Base-by-base conservation (phyloP, 2,329 filamentous ascomycete genomes). In the Aspergillus fischeri region DNA sequence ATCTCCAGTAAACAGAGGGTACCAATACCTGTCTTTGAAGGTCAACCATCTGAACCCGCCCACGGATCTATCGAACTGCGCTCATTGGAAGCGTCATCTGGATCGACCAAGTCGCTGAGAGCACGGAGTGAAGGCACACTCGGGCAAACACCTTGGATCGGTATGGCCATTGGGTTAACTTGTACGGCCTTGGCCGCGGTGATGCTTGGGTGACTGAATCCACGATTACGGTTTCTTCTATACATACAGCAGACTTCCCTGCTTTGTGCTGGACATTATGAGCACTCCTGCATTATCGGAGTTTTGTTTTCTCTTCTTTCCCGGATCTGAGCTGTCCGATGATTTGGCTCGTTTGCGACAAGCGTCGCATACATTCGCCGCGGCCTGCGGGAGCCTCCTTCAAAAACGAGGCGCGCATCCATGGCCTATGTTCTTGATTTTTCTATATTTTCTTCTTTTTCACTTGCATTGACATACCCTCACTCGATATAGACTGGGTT, bases 111-210 rank as follows among this genome's bases (percentile, higher is more conserved):
- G 54, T 61, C 70, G 17, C 60, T 72, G 48, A 65, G 67, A 45
- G 69, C 67, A 41, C 67, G 73, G 57, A 75, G 72, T 58, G 73
- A 75, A 59, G 73, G 73, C 28, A 69, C 69, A 17, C 63, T 75
- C 2, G 73, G 73, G 25, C 72, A 75, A 56, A 70, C 73, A 1
- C 73, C 73, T 32, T 75, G 73, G 73, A 74, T 75, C 54, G 73
- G 73, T 35, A 75, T 75, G 71, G 73, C 71, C 5, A 73, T 75
- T 49, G 73, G 73, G 47, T 56, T 75, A 57, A 74, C 72, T 25
- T 75, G 69, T 53, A 75, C 73, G 44, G 70, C 72, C 7, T 55
- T 75, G 45, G 69, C 73, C 21, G 73, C 73, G 7, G 68, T 75
- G 44, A 75, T 74, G 72, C 58, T 75, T 50, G 73, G 73, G 29